Evolutionary conservation across 345 rosid genomes (phyloP), one percentile per base, ranked within the genome.

Genomic region (Eucalyptus pauciflora): DNA sequence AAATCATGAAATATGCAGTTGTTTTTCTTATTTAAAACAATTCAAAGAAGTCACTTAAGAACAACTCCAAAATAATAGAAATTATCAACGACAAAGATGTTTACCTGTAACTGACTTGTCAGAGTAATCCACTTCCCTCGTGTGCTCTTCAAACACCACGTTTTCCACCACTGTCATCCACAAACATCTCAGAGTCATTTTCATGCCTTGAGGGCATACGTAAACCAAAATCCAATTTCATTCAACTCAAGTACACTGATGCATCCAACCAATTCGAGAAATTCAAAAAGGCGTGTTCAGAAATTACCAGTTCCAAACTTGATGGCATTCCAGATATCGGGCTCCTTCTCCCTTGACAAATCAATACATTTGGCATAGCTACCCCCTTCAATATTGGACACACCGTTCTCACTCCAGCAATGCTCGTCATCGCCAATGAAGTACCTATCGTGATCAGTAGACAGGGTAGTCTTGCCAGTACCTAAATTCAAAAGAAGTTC

Each of bases 291-390:
- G 24, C 67, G 4, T 41, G 31, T 41, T n/a, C 87, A 62, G 86
- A 45, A 14, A 18, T 37, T 92, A 97, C 99, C 99, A 76, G 99
- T 90, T 87, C 99, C 99, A 89, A 97, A 97, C 94, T 96, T 97
- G 92, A 96, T 96, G 91, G 99, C 98, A 87, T 97, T 96, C 96
- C 97, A 97, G 87, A 96, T 97, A 91, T 97, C 99, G 87, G 98
- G 98, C 90, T 97, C 99, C 92, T 96, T 97, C 88, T 97, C 99
- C 91, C 93, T 90, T 1, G 99, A 94, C 89, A 97, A 99, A 91
- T 96, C 99, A 90, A 97, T 94, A 93, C 99, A 97, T 92, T 97
- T 97, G 24, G 99, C 99, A 89, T 97, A 97, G 93, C 99, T 96
- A 46, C 99, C 99, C 25, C 99, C 99, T 93, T 97, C 99, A 41